Percentiles rank a stretch among this genome's conserved stretches.
phyloP scores from a whole-genome alignment of 768 basidiomycete genomes.

The Trametes gibbosa region DNA sequence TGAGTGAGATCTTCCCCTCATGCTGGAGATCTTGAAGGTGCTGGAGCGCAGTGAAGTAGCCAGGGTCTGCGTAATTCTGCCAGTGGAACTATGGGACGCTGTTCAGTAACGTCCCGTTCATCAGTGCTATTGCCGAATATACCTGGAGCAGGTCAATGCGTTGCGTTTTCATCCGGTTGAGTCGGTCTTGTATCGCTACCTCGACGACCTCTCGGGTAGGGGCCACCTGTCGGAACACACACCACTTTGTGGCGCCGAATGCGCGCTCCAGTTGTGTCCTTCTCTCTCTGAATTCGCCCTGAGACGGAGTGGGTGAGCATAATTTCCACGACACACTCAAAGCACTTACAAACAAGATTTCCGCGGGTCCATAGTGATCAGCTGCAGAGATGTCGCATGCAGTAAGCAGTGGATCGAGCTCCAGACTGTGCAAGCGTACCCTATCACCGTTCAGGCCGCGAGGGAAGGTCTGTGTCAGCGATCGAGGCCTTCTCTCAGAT shows the following conservation, averaged over 20 bases:
- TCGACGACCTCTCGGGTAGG: conserved; percentile 57
- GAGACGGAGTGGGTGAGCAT: conserved; percentile 4
- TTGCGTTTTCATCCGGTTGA: conserved; percentile 59
- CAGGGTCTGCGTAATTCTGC: conserved; percentile 60
- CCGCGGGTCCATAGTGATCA: conserved; percentile 85
- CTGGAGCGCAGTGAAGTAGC: conserved; percentile 46
- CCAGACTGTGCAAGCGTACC: too few species aligned
- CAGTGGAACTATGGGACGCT: conserved; percentile 62
- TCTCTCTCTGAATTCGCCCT: conserved; percentile 66
- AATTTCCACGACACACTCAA: too few species aligned
- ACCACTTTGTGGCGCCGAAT: conserved; percentile 85
- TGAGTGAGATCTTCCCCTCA: conserved; percentile 56
- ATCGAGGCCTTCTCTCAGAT: too few species aligned
- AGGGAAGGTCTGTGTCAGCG: background rate
- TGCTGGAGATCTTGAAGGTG: conserved; percentile 58
- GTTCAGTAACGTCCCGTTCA: background rate
- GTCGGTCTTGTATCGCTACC: conserved; percentile 64
- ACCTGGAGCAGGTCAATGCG: conserved; percentile 76
- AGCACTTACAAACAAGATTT: conserved; percentile 69
- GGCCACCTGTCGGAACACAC: conserved; percentile 58
- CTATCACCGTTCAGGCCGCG: too few species aligned
- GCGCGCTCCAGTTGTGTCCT: conserved; percentile 41
- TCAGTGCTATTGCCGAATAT: background rate
- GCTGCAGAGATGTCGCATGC: conserved; percentile 38
- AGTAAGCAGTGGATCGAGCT: background rate